Evolutionary conservation across 2,329 filamentous ascomycete species (phyloP).

Genomic region (Xylaria polymorpha): DNA sequence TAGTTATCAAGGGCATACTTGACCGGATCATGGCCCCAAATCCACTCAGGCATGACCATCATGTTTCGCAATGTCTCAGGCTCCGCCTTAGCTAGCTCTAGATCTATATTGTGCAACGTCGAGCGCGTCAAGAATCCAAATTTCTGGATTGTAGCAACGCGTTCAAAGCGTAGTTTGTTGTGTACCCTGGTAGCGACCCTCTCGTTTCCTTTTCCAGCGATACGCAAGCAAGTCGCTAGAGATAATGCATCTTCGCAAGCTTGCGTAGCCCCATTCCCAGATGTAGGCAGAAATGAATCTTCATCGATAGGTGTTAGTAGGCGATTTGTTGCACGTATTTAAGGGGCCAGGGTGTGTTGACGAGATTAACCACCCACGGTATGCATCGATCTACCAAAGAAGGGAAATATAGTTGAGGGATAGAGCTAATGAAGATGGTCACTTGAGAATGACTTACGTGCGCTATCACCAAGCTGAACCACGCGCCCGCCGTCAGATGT

Average conservation of each 20-base stretch:
- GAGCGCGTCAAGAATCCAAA: slow-evolving; percentile 36
- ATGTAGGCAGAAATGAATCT: slow-evolving; percentile 49
- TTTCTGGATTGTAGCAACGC: slow-evolving; percentile 37
- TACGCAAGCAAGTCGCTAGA: slow-evolving; percentile 47
- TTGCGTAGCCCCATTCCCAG: slow-evolving; percentile 51
- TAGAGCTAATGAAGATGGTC: neutral
- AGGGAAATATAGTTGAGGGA: neutral
- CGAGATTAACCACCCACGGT: neutral
- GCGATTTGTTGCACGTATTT: neutral
- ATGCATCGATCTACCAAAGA: neutral
- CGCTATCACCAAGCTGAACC: slow-evolving; percentile 51
- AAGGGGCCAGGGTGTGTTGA: neutral
- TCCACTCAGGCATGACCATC: slow-evolving; percentile 34
- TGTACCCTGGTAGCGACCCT: slow-evolving; percentile 45
- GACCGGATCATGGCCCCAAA: slow-evolving; percentile 46
- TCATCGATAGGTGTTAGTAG: neutral
- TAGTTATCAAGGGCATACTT: slow-evolving; percentile 46
- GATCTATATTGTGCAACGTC: neutral
- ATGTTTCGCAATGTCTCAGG: slow-evolving; percentile 20
- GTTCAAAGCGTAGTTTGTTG: slow-evolving; percentile 46
- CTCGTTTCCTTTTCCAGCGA: slow-evolving; percentile 42
- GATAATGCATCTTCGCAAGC: slow-evolving; percentile 52
- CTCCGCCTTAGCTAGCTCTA: neutral
- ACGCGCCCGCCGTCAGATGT: slow-evolving; percentile 46
- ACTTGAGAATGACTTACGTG: slow-evolving; percentile 41